These are phyloP conservation scores for Veloboletus limbatus DNA, from an alignment of 1,284 basidiomycete genomes.

Conservation along the genomic window DNA sequence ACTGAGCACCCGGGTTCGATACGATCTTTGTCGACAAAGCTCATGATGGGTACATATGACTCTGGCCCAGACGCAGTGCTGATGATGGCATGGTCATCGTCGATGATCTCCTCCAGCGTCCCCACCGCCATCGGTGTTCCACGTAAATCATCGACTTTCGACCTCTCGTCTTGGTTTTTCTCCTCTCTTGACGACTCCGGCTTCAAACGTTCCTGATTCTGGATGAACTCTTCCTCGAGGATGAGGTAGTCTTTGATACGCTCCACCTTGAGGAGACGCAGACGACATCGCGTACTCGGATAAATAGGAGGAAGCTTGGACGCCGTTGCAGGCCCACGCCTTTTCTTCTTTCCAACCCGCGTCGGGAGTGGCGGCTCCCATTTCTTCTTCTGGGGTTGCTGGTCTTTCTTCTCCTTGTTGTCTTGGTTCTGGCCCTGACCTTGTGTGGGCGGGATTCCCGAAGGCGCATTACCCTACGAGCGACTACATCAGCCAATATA, in stretches of 20 bases:
- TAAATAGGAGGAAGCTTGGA: constrained; percentile 92
- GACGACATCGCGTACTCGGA: constrained; percentile 93
- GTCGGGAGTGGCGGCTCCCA: constrained; percentile 99
- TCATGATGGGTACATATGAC: constrained; percentile 98
- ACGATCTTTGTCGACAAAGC: constrained; percentile 98
- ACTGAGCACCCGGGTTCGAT: constrained; percentile 97
- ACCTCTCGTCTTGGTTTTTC: constrained; percentile 94
- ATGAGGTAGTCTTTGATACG: constrained; percentile 98
- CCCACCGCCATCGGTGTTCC: constrained; percentile 98
- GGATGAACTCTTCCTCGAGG: constrained; percentile 96
- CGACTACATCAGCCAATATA: constrained; percentile 29
- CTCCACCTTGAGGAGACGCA: constrained; percentile 95
- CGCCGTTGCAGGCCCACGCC: constrained; percentile 86
- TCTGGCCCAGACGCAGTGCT: constrained; percentile 94
- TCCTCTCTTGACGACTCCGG: constrained; percentile 85
- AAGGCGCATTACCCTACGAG: constrained; percentile 76
- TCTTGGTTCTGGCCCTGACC: constrained; percentile 46
- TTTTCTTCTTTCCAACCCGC: constrained; percentile 93
- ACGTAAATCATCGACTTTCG: constrained; percentile 91
- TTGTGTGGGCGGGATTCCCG: constrained; percentile 56
- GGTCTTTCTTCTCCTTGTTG: constrained; percentile 64
- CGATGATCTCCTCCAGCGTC: constrained; percentile 98
- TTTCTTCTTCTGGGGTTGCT: constrained; percentile 81
- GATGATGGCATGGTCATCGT: constrained; percentile 99
- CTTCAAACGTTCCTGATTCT: constrained; percentile 90